A percentile compares a stretch with the other conserved stretches of the same genome.
phyloP scores from a whole-genome alignment of 176 grass and related monocot species.

The Avena sativa region DNA sequence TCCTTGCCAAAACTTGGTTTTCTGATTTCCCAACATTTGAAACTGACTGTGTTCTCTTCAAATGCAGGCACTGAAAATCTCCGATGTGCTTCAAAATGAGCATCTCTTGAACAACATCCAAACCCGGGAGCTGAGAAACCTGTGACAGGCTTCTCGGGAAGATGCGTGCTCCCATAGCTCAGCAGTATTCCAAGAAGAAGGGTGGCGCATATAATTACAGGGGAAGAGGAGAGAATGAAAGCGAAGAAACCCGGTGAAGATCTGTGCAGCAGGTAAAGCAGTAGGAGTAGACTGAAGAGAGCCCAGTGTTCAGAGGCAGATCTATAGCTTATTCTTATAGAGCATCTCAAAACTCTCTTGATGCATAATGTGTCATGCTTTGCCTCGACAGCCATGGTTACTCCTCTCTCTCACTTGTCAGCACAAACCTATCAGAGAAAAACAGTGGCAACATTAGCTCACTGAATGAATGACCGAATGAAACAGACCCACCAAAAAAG shows the following conservation, averaged over 20 bases:
- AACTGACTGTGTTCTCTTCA: constrained; percentile 21
- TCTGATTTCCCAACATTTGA: neutral
- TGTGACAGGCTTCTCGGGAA: constrained; percentile 29
- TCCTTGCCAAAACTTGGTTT: constrained; percentile 37
- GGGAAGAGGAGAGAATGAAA: constrained; percentile 58
- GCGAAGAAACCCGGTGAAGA: constrained; percentile 57
- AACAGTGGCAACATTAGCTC: neutral
- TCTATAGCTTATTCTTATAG: constrained; percentile 51
- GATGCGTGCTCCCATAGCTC: constrained; percentile 51
- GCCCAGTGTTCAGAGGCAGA: constrained; percentile 56
- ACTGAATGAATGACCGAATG: neutral
- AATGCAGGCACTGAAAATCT: constrained; percentile 22
- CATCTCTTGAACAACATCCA: constrained; percentile 40
- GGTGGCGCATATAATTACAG: constrained; percentile 70
- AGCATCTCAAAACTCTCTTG: constrained; percentile 46
- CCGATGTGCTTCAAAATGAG: constrained; percentile 21
- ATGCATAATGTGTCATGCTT: constrained; percentile 32
- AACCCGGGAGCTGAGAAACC: constrained; percentile 40
- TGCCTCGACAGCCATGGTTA: constrained; percentile 30
- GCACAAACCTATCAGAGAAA: constrained; percentile 36
- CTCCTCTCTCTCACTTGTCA: neutral
- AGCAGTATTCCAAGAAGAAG: constrained; percentile 73
- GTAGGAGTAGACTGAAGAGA: constrained; percentile 44
- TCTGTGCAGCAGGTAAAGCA: constrained; percentile 66
- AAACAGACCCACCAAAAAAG: neutral